These are phyloP conservation scores for Metrosideros polymorpha DNA, from an alignment of 441 rosid genomes.

Conservation along the genomic window DNA sequence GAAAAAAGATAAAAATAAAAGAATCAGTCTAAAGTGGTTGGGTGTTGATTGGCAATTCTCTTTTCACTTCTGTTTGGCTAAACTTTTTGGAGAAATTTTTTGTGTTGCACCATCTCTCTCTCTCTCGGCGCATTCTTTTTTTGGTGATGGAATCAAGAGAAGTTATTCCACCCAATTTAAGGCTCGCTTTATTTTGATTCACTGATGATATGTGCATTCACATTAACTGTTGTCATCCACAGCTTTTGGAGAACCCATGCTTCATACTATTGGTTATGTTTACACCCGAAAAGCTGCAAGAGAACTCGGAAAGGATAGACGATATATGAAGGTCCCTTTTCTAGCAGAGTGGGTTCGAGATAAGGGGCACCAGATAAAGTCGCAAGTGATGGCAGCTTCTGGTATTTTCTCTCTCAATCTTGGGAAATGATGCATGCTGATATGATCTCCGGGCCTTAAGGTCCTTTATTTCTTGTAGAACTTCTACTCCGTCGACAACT, in stretches of 20 bases:
- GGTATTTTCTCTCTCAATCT: slow-evolving; percentile 27
- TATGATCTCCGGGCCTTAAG: neutral
- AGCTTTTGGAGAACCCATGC: slow-evolving; percentile 99
- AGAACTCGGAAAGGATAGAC: slow-evolving; percentile 84
- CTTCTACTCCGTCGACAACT: neutral
- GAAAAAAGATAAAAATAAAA: neutral
- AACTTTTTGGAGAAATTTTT: neutral
- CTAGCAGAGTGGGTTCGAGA: slow-evolving; percentile 96
- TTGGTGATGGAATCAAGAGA: neutral
- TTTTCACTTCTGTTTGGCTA: neutral
- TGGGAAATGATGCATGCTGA: neutral
- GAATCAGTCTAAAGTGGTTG: neutral
- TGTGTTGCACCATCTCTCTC: neutral
- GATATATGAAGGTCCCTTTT: slow-evolving; percentile 84
- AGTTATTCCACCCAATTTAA: neutral
- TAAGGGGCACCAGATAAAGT: slow-evolving; percentile 83
- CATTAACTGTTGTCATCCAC: slow-evolving; percentile 1
- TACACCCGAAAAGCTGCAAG: slow-evolving; percentile 84
- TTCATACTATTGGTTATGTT: slow-evolving; percentile 86
- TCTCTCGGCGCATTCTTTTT: neutral
- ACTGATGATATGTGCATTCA: neutral
- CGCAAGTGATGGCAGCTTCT: slow-evolving; percentile 95
- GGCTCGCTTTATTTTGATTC: neutral
- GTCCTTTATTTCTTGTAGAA: neutral
- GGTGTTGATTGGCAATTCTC: neutral